Evolutionary conservation across 495 filamentous ascomycete genomes (phyloP), one percentile per base, ranked within the genome.

Genomic region (Aspergillus sclerotiicarbonarius): DNA sequence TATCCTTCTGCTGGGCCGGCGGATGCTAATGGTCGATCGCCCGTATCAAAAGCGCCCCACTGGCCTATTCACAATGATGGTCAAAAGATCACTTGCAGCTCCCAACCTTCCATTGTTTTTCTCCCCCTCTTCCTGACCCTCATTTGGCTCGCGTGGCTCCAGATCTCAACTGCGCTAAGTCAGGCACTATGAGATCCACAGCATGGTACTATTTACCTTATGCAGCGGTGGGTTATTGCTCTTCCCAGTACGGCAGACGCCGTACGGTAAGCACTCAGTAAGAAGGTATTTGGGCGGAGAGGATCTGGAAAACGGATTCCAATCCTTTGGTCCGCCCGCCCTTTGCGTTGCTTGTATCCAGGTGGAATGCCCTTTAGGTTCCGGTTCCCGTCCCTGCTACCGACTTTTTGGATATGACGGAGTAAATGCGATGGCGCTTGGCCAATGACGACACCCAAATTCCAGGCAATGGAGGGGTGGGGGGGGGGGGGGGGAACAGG

Each of bases 11-110:
- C 45, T 41, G 9, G 48, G 58, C 15, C 6, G 16, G 48, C 31
- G 48, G 52, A 54, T 44, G 46, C 53, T 32, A 55, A 56, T 51
- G 20, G 30, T 31, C 25, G 37, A 56, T 52, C 39, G 39, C 33
- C 29, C 53, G 39, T 59, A 56, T 58, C 58, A 59, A 44, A 56
- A 43, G 31, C 20, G 51, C 37, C 37, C 53, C 43, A 33, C 20
- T 46, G 8, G 3, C 20, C 44, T 39, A 25, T 41, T 37, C 16
- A 25, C 33, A 31, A 43, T 65, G 29, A 31, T 55, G 58, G 58
- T 56, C 60, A 66, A 61, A 51, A 61, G 58, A 67, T 64, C 52
- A 61, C 59, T 60, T 62, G 65, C 65, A 64, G 58, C 58, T 45
- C 52, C 32, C 39, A 56, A 60, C 47, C 60, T 62, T 61, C 58